Base-by-base conservation (phyloP, 2,329 filamentous ascomycete genomes). In the Cercospora sp. region DNA sequence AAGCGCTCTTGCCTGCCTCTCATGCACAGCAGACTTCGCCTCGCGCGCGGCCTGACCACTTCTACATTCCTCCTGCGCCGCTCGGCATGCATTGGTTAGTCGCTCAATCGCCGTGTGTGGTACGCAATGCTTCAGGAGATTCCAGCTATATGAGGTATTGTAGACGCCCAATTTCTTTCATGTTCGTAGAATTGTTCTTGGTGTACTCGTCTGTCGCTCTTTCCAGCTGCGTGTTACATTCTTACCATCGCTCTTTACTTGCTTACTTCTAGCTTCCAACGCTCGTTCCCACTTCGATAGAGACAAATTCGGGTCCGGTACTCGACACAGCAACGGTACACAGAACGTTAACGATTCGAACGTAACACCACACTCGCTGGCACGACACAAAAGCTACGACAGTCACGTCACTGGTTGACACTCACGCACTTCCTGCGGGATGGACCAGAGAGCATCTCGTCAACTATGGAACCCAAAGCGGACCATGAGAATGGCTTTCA, bases 1-100 rank as follows among this genome's bases (percentile, higher is more conserved):
- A 16, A 57, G 48, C 45, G 28, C 48, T 57, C n/a, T 36, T 13
- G 55, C 7, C 61, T 58, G 30, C 61, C 20, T 16, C 42, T n/a
- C 16, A 28, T 64, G 53, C 62, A n/a, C 8, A 45, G 31, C 53
- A 30, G n/a, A n/a, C 53, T 23, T 33, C 62, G 42, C 13, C 23
- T 48, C 60, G 60, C 36, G 45, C 45, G 18, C 45, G 20, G 20
- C 48, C 20, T 53, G 18, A 16, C 20, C 60, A 64, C 16, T 23
- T 59, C 26, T 26, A 45, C 62, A 59, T 64, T 58, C 62, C 53
- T 58, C 31, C 51, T 59, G 62, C 62, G 51, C 26, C 31, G 48
- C 51, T 30, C 53, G 62, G 62, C 53, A 64, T 58, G 62, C 51
- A 63, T 48, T 30, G 58, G 20, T 12, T 7, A n/a, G 8, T 33